These are phyloP conservation scores for Inosperma sp. DNA, from an alignment of 768 basidiomycete genomes.

Conservation along the genomic window DNA sequence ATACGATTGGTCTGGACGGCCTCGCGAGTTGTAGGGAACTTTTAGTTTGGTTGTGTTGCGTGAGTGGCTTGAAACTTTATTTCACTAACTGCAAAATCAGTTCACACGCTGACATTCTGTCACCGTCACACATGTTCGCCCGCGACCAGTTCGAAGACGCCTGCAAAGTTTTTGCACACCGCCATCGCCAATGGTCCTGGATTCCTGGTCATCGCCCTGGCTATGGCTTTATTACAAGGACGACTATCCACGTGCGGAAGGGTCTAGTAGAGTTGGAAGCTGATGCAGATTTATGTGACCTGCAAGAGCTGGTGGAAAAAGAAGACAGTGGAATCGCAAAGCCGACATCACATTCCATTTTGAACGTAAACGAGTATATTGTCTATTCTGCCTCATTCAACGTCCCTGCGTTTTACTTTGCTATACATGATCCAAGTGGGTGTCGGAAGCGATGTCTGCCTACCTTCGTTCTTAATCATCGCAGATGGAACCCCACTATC, in stretches of 20 bases:
- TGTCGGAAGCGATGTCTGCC: too few relatives aligned
- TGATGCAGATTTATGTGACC: slow-evolving; percentile 8
- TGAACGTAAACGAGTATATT: slow-evolving; percentile 60
- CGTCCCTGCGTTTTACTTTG: slow-evolving; percentile 84
- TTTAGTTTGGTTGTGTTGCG: slow-evolving; percentile 33
- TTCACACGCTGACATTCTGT: slow-evolving; percentile 46
- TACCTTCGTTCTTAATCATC: slow-evolving; percentile 13
- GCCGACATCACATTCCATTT: slow-evolving; percentile 11
- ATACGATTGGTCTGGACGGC: slow-evolving; percentile 38
- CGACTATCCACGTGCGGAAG: slow-evolving; percentile 20
- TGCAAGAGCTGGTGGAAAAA: slow-evolving; percentile 15
- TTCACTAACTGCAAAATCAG: slow-evolving; percentile 40
- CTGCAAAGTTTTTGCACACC: slow-evolving; percentile 46
- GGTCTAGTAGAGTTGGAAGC: background rate
- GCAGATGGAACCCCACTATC: slow-evolving; percentile 63
- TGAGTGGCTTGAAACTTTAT: slow-evolving; percentile 64
- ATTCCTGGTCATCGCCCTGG: slow-evolving; percentile 20
- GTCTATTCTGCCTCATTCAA: slow-evolving; percentile 75
- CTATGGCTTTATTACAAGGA: slow-evolving; percentile 27
- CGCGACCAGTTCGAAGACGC: slow-evolving; percentile 57
- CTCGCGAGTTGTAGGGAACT: slow-evolving; percentile 44
- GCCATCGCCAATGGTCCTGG: slow-evolving; percentile 37
- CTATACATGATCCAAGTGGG: slow-evolving; percentile 63
- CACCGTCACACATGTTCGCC: slow-evolving; percentile 42
- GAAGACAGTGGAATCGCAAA: slow-evolving; percentile 38